Base-by-base conservation (phyloP, 441 rosid genomes). In the Croton setiger region DNA sequence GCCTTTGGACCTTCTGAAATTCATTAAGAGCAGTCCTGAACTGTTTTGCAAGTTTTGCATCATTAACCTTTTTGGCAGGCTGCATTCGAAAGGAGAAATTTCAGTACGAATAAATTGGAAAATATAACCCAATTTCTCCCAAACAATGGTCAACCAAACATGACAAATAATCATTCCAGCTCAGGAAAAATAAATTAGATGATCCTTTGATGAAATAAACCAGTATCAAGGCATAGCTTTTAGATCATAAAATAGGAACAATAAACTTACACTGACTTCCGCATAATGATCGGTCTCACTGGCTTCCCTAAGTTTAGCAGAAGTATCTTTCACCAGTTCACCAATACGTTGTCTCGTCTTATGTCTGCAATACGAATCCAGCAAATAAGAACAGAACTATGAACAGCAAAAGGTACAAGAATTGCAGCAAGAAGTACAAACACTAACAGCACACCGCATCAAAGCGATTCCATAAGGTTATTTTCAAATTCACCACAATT, bases 21-120 rank as follows among this genome's bases (percentile, higher is more conserved):
- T 89, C 92, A 74, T 82, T 83, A 60, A 92, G 86, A 76, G 84
- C 87, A 27, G 83, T 75, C 61, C 83, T 87, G 57, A 92, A 92
- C 78, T 92, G 96, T 76, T 83, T 92, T 54, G 94, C 96, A 66
- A 89, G 89, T 76, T 89, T 92, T 70, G 92, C 96, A 79, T 89
- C 89, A 21, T 84, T 82, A 60, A 92, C 89, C 83, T 89, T 91
- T 86, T 82, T 88, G 64, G 79, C 69, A 35, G 85, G 91, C 97
- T 91, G 84, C 82, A 84, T 15, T 43, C 70, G 47, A 60, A 54
- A 11, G 27, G 20, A 35, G 51, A 70, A 27, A 37, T 21, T 56
- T 73, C 60, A 76, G 33, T 59, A 56, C 4, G 51, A 5, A 1
- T 60, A 45, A 67, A 55, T n/a, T 8, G 0, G 64, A 45, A 67